A percentile compares a stretch with the other conserved stretches of the same genome.
These are phyloP conservation scores for Leishmania turanica DNA, from an alignment of 208 protist genomes.

Conservation along the genomic window DNA sequence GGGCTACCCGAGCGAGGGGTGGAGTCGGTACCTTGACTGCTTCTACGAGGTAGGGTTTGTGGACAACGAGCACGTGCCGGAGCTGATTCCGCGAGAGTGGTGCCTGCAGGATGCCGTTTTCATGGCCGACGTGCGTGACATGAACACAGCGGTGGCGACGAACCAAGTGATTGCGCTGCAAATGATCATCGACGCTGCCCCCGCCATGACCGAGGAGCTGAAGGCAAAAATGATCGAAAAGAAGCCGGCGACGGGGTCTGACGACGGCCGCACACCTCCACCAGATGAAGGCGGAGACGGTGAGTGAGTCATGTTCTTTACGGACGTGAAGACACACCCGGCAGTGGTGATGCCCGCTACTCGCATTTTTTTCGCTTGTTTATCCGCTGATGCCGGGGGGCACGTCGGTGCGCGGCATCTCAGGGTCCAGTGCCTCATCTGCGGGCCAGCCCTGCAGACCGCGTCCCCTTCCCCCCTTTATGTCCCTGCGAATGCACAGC, in stretches of 20 bases:
- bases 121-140: slow-evolving; percentile 37
- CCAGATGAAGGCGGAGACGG: neutral
- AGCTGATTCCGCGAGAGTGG: slow-evolving; percentile 57
- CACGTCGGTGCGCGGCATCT: neutral
- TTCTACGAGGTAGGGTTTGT: slow-evolving; percentile 65
- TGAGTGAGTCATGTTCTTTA: neutral
- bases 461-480: neutral
- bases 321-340: neutral
- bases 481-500: neutral
- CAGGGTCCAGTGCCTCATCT: too few relatives aligned
- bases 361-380: neutral
- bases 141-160: slow-evolving; percentile 60
- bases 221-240: neutral
- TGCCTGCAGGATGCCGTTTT: slow-evolving; percentile 56
- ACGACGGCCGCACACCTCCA: neutral
- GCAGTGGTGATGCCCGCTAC: neutral
- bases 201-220: slow-evolving; percentile 7
- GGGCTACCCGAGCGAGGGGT: slow-evolving; percentile 38
- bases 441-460: too few relatives aligned
- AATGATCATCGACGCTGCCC: slow-evolving; percentile 59
- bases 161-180: slow-evolving; percentile 62
- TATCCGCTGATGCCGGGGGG: neutral
- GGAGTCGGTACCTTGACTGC: slow-evolving; percentile 60
- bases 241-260: neutral
- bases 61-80: slow-evolving; percentile 63